Conservation (phyloP, 306 rosid species). For the Phaseolus lunatus region DNA sequence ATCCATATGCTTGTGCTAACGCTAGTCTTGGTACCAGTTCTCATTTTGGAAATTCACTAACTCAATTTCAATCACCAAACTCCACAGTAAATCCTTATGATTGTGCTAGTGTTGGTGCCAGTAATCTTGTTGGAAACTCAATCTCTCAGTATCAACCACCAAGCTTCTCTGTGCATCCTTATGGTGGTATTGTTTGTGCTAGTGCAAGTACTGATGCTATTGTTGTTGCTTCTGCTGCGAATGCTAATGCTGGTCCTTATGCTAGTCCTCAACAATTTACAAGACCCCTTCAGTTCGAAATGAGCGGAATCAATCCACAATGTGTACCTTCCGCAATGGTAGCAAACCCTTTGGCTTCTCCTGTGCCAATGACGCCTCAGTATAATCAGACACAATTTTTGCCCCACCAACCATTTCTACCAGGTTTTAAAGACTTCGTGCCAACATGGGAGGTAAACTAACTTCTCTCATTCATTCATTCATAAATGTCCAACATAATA, state of each 20-base stretch:
- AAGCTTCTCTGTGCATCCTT: background rate
- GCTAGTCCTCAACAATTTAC: background rate
- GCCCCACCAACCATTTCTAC: background rate
- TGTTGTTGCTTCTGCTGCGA: background rate
- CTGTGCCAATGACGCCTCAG: background rate
- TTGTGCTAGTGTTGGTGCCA: background rate
- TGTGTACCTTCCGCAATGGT: background rate
- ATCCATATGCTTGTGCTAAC: no score
- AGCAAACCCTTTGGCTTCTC: background rate
- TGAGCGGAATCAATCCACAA: background rate
- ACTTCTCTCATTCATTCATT: background rate
- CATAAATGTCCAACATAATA: background rate
- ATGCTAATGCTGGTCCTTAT: background rate
- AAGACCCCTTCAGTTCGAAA: background rate
- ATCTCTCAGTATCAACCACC: background rate
- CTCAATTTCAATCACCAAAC: background rate
- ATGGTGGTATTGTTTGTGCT: background rate
- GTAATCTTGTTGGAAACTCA: background rate
- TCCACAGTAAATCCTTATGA: background rate
- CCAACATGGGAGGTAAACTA: conserved; percentile 1
- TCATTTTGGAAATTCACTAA: background rate
- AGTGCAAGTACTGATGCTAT: background rate
- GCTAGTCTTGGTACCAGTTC: no score
- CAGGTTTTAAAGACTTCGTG: background rate
- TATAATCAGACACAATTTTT: background rate